Evolutionary conservation across 2,329 filamentous ascomycete genomes (phyloP).

Genomic region (Aureobasidium subglaciale): DNA sequence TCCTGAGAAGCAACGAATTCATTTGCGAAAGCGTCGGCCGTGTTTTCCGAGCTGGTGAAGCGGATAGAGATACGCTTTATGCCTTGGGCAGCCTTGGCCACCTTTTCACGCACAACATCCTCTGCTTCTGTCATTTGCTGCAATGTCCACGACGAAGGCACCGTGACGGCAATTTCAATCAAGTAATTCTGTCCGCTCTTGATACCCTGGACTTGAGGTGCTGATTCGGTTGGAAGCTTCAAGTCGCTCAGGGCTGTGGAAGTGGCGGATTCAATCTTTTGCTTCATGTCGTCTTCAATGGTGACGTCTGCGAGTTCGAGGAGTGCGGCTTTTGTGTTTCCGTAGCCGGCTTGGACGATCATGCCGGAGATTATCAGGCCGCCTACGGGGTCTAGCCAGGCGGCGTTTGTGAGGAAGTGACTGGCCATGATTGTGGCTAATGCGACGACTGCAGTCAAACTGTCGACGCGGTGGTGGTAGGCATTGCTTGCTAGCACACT

Average conservation of each 20-base stretch:
- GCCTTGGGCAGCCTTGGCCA: constrained; percentile 73
- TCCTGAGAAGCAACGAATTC: constrained; percentile 46
- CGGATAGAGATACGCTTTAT: constrained; percentile 76
- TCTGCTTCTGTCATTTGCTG: constrained; percentile 65
- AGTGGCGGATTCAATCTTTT: constrained; percentile 60
- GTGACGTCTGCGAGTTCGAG: constrained; percentile 86
- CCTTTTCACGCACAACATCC: constrained; percentile 60
- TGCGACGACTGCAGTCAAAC: constrained; percentile 88
- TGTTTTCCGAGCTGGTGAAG: constrained; percentile 65
- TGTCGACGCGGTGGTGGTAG: constrained; percentile 93
- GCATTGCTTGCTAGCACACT: constrained; percentile 94
- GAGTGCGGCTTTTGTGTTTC: constrained; percentile 75
- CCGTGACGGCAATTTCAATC: constrained; percentile 78
- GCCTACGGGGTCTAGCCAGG: constrained; percentile 91
- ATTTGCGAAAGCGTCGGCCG: constrained; percentile 57
- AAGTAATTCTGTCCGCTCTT: constrained; percentile 97
- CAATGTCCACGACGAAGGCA: constrained; percentile 70
- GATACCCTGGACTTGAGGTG: constrained; percentile 59
- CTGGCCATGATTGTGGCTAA: constrained; percentile 82
- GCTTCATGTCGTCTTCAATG: constrained; percentile 77
- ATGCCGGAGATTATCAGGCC: constrained; percentile 87
- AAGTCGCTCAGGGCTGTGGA: constrained; percentile 46
- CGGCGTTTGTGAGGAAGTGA: constrained; percentile 75
- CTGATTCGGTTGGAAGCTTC: constrained; percentile 17
- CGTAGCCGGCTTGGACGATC: constrained; percentile 83